phyloP scores from a whole-genome alignment of 2,329 filamentous ascomycete species.

The Fusarium pseudocircinatum region DNA sequence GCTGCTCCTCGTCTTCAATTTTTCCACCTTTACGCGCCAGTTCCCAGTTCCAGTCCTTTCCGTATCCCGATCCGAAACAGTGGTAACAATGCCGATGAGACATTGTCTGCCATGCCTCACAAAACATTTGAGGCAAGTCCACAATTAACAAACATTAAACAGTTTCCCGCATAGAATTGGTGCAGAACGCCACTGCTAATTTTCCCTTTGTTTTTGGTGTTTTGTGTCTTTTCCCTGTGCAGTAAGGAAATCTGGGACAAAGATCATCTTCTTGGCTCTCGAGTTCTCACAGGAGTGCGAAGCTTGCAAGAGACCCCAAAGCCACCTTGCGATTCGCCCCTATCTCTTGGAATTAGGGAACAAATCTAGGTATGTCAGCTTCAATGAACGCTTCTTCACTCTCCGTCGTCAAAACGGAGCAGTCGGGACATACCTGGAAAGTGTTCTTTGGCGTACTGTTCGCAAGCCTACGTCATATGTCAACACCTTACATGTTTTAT shows the following conservation, averaged over 20 bases:
- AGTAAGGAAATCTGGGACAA: background rate
- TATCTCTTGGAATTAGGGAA: slow-evolving; percentile 53
- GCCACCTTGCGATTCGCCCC: background rate
- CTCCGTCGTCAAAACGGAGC: slow-evolving; percentile 35
- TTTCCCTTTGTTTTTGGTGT: slow-evolving; percentile 26
- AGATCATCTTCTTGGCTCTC: background rate
- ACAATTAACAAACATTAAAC: slow-evolving; percentile 38
- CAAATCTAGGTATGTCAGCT: slow-evolving; percentile 51
- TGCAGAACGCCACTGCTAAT: slow-evolving; percentile 35
- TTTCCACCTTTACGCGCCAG: slow-evolving; percentile 31
- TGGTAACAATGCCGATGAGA: slow-evolving; percentile 26
- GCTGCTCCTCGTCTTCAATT: slow-evolving; percentile 22
- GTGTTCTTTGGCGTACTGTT: slow-evolving; percentile 95
- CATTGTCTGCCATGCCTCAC: slow-evolving; percentile 28
- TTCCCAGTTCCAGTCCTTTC: slow-evolving; percentile 25
- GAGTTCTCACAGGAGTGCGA: background rate
- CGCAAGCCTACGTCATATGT: slow-evolving; percentile 53
- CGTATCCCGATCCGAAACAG: slow-evolving; percentile 36
- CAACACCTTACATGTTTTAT: background rate
- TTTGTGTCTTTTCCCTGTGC: slow-evolving; percentile 22
- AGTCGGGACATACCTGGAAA: slow-evolving; percentile 66
- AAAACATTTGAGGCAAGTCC: slow-evolving; percentile 16
- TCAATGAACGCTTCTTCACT: slow-evolving; percentile 24
- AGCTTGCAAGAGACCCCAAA: background rate
- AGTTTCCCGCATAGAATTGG: slow-evolving; percentile 31